Conservation (phyloP, 2,329 filamentous ascomycete genomes). For the Xylariaceae sp. region DNA sequence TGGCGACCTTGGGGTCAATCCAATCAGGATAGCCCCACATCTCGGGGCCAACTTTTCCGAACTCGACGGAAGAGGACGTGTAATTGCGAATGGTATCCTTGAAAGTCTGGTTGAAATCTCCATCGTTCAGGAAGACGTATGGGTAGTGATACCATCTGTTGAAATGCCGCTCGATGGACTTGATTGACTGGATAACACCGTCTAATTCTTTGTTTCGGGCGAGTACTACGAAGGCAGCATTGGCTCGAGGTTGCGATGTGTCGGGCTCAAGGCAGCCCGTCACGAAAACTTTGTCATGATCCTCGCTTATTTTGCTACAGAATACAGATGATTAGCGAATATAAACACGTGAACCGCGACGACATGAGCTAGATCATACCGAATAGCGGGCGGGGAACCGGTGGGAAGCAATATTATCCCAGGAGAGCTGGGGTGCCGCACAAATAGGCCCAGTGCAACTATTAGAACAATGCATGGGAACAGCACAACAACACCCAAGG, state of each 20-base stretch:
- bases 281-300: conserved; percentile 94
- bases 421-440: conserved; percentile 77
- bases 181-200: conserved; percentile 91
- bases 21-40: conserved; percentile 98
- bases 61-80: conserved; percentile 82
- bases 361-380: conserved; percentile 51
- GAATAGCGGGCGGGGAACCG: conserved; percentile 80
- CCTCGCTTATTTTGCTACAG: conserved; percentile 86
- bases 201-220: conserved; percentile 95
- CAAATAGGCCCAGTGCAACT: conserved; percentile 82
- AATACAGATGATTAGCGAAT: conserved; percentile 9
- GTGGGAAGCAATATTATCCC: conserved; percentile 82
- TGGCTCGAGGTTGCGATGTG: conserved; percentile 73
- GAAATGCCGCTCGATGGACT: conserved; percentile 97
- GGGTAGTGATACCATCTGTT: conserved; percentile 99
- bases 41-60: conserved; percentile 81
- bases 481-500: conserved; percentile 83
- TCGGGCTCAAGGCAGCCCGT: conserved; percentile 82
- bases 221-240: conserved; percentile 91
- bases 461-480: conserved; percentile 90
- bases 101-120: conserved; percentile 92
- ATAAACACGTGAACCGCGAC: conserved; percentile 10
- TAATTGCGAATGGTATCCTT: conserved; percentile 83
- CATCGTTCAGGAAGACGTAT: conserved; percentile 97
- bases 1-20: conserved; percentile 88